phyloP scores from a whole-genome alignment of 352 stramenopile genomes.

The Pilasporangium apinafurcum region DNA sequence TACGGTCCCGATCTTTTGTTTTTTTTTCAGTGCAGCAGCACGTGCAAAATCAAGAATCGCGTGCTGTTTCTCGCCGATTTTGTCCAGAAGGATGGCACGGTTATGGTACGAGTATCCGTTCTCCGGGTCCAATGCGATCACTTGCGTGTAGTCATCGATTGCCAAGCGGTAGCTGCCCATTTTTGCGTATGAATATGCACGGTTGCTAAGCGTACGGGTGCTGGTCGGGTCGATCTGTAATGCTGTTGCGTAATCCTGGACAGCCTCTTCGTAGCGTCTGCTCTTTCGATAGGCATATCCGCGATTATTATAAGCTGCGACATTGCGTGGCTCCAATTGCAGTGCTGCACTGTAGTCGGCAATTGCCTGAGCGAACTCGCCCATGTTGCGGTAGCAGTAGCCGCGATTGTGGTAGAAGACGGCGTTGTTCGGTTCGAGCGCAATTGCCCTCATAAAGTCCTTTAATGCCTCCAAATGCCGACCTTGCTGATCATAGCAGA shows the following conservation, averaged over 20 bases:
- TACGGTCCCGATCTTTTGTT: too few species aligned
- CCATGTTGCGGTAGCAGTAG: slow-evolving; percentile 79
- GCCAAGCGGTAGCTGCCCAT: slow-evolving; percentile 58
- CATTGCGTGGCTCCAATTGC: slow-evolving; percentile 52
- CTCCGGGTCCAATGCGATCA: slow-evolving; percentile 58
- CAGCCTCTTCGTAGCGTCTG: slow-evolving; percentile 51
- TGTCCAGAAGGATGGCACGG: slow-evolving; percentile 72
- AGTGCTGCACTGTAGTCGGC: slow-evolving; percentile 64
- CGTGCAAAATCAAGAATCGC: slow-evolving; percentile 34
- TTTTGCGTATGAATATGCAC: slow-evolving; percentile 81
- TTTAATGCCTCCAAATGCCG: slow-evolving; percentile 52
- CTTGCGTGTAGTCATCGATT: slow-evolving; percentile 69
- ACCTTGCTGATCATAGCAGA: slow-evolving; percentile 70
- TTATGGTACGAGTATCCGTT: slow-evolving; percentile 86
- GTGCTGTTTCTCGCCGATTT: slow-evolving; percentile 38
- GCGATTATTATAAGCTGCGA: slow-evolving; percentile 80
- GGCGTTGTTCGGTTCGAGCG: slow-evolving; percentile 62
- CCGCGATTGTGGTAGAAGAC: slow-evolving; percentile 85
- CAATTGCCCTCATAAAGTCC: slow-evolving; percentile 65
- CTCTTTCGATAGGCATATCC: slow-evolving; percentile 81
- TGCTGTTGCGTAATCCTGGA: slow-evolving; percentile 71
- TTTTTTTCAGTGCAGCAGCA: slow-evolving; percentile 6
- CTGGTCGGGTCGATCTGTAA: slow-evolving; percentile 68
- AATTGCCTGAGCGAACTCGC: slow-evolving; percentile 61
- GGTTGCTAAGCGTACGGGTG: slow-evolving; percentile 80